Evolutionary conservation across 495 filamentous ascomycete species (phyloP).

Genomic region (Annulohypoxylon nitens): DNA sequence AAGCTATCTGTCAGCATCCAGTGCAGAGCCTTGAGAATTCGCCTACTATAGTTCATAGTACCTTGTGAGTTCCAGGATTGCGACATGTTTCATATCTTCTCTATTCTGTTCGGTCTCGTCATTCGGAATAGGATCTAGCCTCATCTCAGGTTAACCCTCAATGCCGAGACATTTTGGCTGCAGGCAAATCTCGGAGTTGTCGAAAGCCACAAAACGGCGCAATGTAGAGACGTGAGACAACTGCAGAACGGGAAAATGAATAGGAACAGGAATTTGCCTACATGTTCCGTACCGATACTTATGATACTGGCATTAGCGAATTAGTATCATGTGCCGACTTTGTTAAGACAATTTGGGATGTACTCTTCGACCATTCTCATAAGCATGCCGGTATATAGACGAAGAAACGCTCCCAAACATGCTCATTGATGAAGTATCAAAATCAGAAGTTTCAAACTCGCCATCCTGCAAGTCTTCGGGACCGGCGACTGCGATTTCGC

Average conservation of each 20-base stretch:
- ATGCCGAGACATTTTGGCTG: background rate
- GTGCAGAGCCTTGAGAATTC: background rate
- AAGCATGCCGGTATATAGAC: constrained; percentile 13
- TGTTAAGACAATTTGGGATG: background rate
- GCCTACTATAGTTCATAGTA: background rate
- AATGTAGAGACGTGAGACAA: background rate
- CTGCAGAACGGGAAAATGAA: no score
- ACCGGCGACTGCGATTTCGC: constrained; percentile 15
- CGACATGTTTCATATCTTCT: constrained; percentile 7
- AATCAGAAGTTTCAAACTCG: constrained; percentile 11
- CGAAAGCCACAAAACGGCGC: no score
- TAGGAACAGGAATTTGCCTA: constrained; percentile 34
- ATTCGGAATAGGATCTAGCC: constrained; percentile 13
- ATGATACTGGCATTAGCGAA: constrained; percentile 18
- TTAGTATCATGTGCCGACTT: constrained; percentile 9
- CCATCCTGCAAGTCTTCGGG: constrained; percentile 5
- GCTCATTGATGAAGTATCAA: constrained; percentile 9
- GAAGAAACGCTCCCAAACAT: constrained; percentile 14
- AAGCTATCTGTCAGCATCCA: background rate
- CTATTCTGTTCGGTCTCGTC: constrained; percentile 19
- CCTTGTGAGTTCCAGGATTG: constrained; percentile 11
- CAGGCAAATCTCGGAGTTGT: background rate
- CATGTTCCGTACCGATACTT: constrained; percentile 41
- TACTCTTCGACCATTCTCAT: constrained; percentile 17
- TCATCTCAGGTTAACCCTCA: background rate